A percentile compares a stretch with the other conserved stretches of the same genome.
phyloP scores from a whole-genome alignment of 2,329 filamentous ascomycete genomes.

The Ophiostoma triangulosporum region DNA sequence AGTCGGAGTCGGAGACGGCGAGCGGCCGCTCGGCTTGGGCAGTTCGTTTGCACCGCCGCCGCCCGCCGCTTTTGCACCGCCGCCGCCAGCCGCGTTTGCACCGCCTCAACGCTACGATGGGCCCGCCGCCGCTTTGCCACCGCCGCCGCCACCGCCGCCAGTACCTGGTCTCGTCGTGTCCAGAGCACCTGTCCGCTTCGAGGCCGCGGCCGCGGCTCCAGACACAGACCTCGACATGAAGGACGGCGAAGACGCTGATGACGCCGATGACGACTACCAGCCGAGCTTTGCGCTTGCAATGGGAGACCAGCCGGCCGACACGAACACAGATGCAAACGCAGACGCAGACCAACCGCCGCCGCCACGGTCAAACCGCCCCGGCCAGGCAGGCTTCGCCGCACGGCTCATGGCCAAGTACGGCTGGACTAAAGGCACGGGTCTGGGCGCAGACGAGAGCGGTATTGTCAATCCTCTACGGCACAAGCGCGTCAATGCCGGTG shows the following conservation, averaged over 20 bases:
- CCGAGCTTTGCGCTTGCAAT: neutral
- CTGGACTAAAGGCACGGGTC: conserved; percentile 75
- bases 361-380: conserved; percentile 50
- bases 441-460: conserved; percentile 69
- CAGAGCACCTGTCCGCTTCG: conserved; percentile 63
- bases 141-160: neutral
- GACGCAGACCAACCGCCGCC: conserved; percentile 13
- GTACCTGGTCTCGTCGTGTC: conserved; percentile 49
- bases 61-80: conserved; percentile 44
- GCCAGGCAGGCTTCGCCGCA: conserved; percentile 73
- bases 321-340: too few species aligned
- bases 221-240: conserved; percentile 20
- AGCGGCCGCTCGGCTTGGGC: conserved; percentile 17
- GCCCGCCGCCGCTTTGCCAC: neutral
- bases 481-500: conserved; percentile 75
- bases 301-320: neutral
- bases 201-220: conserved; percentile 19
- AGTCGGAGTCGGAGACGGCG: conserved; percentile 15
- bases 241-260: neutral
- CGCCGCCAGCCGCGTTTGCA: conserved; percentile 31
- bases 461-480: conserved; percentile 79
- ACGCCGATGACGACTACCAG: conserved; percentile 6
- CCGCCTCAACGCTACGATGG: conserved; percentile 21
- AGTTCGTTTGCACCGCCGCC: conserved; percentile 38
- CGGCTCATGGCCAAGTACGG: conserved; percentile 89